Evolutionary conservation across 495 filamentous ascomycete species (phyloP).

Genomic region (Oidiodendron maius): DNA sequence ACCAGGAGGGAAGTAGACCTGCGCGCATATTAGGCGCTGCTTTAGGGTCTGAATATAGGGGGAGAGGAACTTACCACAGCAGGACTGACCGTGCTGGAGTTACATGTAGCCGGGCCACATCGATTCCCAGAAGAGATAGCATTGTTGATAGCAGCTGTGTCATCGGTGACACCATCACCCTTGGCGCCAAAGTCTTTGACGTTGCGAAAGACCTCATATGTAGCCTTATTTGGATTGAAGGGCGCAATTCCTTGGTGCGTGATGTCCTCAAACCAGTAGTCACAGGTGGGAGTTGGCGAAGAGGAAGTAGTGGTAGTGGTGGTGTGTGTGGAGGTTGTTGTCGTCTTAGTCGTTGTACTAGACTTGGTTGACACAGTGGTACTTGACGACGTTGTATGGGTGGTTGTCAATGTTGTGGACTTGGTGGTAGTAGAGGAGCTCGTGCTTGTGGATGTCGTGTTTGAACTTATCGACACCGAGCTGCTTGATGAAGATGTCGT

Average conservation of each 20-base stretch:
- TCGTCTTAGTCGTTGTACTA: neutral
- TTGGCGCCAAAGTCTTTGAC: constrained; percentile 21
- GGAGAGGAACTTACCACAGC: constrained; percentile 44
- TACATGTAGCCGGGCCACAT: constrained; percentile 54
- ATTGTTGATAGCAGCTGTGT: neutral
- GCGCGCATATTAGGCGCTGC: constrained; percentile 40
- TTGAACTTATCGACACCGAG: neutral
- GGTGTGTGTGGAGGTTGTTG: neutral
- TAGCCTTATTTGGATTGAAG: neutral
- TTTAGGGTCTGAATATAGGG: constrained; percentile 20
- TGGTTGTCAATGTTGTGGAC: neutral
- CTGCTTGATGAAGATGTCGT: neutral
- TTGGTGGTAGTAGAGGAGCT: neutral
- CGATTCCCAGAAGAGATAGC: constrained; percentile 61
- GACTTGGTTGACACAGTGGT: neutral
- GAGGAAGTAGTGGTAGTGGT: neutral
- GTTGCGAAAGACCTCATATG: constrained; percentile 18
- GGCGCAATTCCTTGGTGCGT: constrained; percentile 24
- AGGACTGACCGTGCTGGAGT: constrained; percentile 57
- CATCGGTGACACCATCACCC: neutral
- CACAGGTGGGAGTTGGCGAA: neutral
- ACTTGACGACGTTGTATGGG: neutral
- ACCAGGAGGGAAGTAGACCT: constrained; percentile 32
- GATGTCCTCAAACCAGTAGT: constrained; percentile 24
- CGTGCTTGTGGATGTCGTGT: neutral